Base-by-base conservation (phyloP, 2,329 filamentous ascomycete species). In the Fusarium mundagurra region DNA sequence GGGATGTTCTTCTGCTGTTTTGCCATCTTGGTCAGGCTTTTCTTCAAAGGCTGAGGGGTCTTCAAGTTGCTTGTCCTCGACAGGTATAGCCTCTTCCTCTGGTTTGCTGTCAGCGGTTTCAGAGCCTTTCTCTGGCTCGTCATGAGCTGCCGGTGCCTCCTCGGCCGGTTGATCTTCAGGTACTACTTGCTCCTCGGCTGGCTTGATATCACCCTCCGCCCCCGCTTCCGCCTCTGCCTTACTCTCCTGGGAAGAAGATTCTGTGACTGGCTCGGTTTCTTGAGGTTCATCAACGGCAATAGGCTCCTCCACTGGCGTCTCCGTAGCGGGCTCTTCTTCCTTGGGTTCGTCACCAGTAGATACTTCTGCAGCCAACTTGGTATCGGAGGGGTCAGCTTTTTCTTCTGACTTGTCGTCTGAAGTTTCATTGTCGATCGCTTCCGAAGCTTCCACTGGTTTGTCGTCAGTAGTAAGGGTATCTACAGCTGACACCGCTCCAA, bases 11-110 rank as follows among this genome's bases (percentile, higher is more conserved):
- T 75, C 65, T 53, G 36, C 43, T 59, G 67, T 63, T 57, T 64
- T 68, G 45, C 55, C 59, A 41, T 76, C 70, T 59, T 72, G 47
- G 61, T 43, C 59, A 24, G 72, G 34, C 41, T 73, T 66, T 13
- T 64, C 72, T 34, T 58, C 67, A 45, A 61, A 57, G 34, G 59
- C 48, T 36, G 45, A 31, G 45, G 63, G 51, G 24, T 61, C 43
- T 54, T 75, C 69, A 27, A 47, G 38, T 47, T 68, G 71, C 22
- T 67, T 61, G 31, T 74, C 61, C 44, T 78, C 64, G 55, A 60
- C 43, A 43, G 59, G 43, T 36, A 51, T 72, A 22, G 62, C 61
- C 67, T 72, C 71, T 50, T 73, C 58, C 58, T 48, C 64, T 62
- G 47, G 53, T 62, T 58, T 59, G 48, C 41, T 51, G 67, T 75